phyloP scores from a whole-genome alignment of 2,329 filamentous ascomycete genomes.

The Neonectria punicea region DNA sequence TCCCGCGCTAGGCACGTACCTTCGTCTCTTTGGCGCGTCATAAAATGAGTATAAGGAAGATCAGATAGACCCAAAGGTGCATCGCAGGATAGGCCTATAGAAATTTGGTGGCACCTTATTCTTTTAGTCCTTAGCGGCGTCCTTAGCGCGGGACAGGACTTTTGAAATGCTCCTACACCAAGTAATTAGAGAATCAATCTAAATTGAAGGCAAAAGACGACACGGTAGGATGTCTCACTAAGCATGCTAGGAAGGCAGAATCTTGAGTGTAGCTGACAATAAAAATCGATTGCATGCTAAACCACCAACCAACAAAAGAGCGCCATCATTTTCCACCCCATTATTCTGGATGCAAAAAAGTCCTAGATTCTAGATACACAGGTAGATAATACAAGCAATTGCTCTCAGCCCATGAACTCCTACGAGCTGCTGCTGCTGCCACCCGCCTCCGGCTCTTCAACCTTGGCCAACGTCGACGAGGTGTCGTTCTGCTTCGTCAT shows the following conservation, averaged over 20 bases:
- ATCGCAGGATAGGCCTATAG: too few species aligned
- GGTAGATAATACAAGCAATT: constrained; percentile 20
- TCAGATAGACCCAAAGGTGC: too few species aligned
- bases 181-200: too few species aligned
- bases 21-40: too few species aligned
- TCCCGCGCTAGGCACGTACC: too few species aligned
- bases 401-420: constrained; percentile 1
- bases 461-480: constrained; percentile 42
- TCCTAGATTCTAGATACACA: constrained; percentile 20
- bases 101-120: too few species aligned
- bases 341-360: constrained; percentile 14
- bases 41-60: too few species aligned
- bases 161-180: too few species aligned
- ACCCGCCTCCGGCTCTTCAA: constrained; percentile 39
- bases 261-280: constrained; percentile 23
- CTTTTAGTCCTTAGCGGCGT: too few species aligned
- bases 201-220: neutral
- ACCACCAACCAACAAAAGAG: constrained; percentile 6
- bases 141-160: too few species aligned
- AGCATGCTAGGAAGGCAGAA: too few species aligned
- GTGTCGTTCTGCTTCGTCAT: constrained; percentile 65
- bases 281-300: constrained; percentile 3
- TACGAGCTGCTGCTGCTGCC: constrained; percentile 32
- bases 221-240: neutral
- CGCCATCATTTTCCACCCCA: constrained; percentile 8